phyloP scores from a whole-genome alignment of 805 yeast species.

The Candida multigemmis region DNA sequence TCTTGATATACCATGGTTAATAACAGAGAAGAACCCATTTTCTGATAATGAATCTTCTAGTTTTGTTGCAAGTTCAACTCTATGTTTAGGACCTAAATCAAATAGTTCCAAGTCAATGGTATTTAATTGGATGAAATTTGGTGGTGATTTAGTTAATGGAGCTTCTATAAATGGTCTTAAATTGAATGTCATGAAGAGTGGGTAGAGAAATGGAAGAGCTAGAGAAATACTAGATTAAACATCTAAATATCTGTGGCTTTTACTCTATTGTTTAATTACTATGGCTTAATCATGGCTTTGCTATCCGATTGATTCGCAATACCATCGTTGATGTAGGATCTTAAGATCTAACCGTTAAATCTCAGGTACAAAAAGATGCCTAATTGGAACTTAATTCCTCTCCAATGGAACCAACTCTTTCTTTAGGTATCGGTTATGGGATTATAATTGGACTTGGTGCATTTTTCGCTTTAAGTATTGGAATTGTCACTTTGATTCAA shows the following conservation, averaged over 20 bases:
- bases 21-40: constrained; percentile 35
- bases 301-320: no score
- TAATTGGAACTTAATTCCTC: no score
- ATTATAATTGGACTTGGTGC: constrained; percentile 9
- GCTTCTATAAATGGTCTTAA: constrained; percentile 18
- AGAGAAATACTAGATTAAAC: no score
- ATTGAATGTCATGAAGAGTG: constrained; percentile 9
- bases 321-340: no score
- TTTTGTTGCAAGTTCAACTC: constrained; percentile 23
- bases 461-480: constrained; percentile 9
- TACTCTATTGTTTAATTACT: no score
- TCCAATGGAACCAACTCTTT: constrained; percentile 7
- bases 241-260: no score
- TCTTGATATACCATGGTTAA: constrained; percentile 30
- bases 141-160: constrained; percentile 7
- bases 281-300: no score
- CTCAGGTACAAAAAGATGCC: no score
- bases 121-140: constrained; percentile 16
- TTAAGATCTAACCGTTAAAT: no score
- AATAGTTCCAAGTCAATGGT: constrained; percentile 28
- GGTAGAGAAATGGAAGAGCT: no score
- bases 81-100: constrained; percentile 23
- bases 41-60: constrained; percentile 32
- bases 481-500: constrained; percentile 6
- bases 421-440: constrained; percentile 10